Conservation (phyloP, 1,139 yeast species). For the Diutina scorzettiae region DNA sequence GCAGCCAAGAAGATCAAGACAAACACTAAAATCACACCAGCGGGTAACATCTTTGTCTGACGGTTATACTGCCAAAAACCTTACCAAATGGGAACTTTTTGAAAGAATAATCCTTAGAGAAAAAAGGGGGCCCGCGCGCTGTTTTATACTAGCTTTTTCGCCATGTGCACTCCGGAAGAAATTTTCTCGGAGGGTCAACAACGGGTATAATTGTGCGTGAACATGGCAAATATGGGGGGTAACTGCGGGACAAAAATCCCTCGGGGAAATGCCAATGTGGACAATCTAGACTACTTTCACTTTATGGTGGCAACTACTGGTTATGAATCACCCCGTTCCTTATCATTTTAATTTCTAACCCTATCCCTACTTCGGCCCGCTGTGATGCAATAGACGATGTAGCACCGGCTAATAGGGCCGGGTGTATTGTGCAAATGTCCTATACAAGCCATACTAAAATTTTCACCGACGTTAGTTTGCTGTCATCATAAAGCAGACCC, state of each 20-base stretch:
- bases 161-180: not conserved
- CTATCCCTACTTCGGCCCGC: too few species aligned
- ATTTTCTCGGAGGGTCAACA: not conserved
- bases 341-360: too few species aligned
- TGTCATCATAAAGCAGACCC: too few species aligned
- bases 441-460: too few species aligned
- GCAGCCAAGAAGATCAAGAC: conserved; percentile 33
- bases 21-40: conserved; percentile 42
- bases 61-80: conserved; percentile 4
- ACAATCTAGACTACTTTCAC: too few species aligned
- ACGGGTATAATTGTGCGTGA: not conserved
- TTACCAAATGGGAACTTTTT: conserved; percentile 2
- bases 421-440: too few species aligned
- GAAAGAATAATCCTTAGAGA: conserved; percentile 6
- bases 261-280: too few species aligned
- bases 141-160: conserved; percentile 2
- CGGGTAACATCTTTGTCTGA: conserved; percentile 28
- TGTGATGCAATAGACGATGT: too few species aligned
- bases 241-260: not conserved
- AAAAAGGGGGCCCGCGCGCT: conserved; percentile 4
- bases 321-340: too few species aligned
- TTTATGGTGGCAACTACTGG: too few species aligned
- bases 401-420: too few species aligned
- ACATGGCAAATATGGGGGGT: not conserved
- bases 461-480: too few species aligned